Evolutionary conservation across 148 eudicot genomes (phyloP).

Genomic region (Rhododendron ovatum): DNA sequence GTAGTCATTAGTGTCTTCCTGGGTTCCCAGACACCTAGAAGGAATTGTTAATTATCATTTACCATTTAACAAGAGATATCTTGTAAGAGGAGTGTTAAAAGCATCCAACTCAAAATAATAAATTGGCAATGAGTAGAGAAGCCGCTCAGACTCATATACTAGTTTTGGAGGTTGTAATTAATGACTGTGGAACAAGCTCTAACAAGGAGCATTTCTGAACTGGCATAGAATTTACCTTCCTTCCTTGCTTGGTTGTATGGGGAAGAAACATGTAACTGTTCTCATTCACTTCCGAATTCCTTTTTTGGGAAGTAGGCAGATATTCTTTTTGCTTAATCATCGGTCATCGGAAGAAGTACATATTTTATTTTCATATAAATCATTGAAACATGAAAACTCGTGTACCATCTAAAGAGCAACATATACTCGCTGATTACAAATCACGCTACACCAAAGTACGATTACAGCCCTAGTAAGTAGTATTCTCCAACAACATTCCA

Average conservation of each 20-base stretch:
- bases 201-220: not conserved
- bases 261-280: not conserved
- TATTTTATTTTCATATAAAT: not conserved
- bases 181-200: no score
- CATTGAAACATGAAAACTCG: not conserved
- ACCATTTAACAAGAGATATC: constrained; percentile 18
- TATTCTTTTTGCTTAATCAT: not conserved
- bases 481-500: not conserved
- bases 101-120: no score
- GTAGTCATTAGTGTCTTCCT: constrained; percentile 98
- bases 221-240: not conserved
- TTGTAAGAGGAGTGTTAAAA: not conserved
- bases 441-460: not conserved
- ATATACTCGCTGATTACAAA: not conserved
- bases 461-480: not conserved
- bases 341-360: not conserved
- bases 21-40: constrained; percentile 95
- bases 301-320: not conserved
- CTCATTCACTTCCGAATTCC: not conserved
- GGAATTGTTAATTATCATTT: constrained; percentile 56
- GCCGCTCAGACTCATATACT: no score
- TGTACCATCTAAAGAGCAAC: not conserved
- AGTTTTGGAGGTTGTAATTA: no score
- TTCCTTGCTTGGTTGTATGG: not conserved
- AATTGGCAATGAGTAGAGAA: no score